Evolutionary conservation across 192 early-diverging fungal species (phyloP).

Genomic region (Obelidium mucronatum): DNA sequence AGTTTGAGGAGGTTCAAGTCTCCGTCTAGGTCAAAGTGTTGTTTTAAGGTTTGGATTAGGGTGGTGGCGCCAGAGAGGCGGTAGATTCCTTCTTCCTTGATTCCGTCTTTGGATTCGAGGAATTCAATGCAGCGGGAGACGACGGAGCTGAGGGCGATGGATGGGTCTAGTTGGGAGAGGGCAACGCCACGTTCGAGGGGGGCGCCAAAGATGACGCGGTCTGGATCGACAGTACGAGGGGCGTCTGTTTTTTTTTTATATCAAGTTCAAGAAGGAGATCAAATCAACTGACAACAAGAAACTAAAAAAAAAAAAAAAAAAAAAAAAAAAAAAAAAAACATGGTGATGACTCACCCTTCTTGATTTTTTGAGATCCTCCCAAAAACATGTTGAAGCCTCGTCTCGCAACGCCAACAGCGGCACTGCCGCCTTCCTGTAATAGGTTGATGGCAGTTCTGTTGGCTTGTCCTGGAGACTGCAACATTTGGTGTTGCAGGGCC

Average conservation of each 20-base stretch:
- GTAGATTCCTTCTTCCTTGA: constrained; percentile 92
- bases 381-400: constrained; percentile 28
- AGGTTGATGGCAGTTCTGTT: constrained; percentile 14
- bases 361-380: constrained; percentile 1
- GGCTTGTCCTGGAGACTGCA: not conserved
- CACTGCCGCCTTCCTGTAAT: constrained; percentile 23
- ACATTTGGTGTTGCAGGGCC: not conserved
- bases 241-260: no score
- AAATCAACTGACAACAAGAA: no score
- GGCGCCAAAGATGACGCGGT: constrained; percentile 85
- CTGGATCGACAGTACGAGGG: no score
- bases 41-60: constrained; percentile 77
- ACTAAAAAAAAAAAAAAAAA: no score
- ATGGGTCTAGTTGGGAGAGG: constrained; percentile 72
- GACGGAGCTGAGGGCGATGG: constrained; percentile 82
- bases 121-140: constrained; percentile 98
- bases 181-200: constrained; percentile 81
- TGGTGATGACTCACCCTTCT: no score
- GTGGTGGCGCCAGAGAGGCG: constrained; percentile 83
- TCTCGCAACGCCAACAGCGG: constrained; percentile 20
- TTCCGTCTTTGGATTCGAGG: constrained; percentile 62
- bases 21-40: constrained; percentile 81
- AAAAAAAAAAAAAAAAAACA: no score
- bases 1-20: constrained; percentile 72
- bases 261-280: no score